A percentile compares a stretch with the other conserved stretches of the same genome.
Evolutionary conservation across 305 asterid genomes (phyloP).

Genomic region (Solanum hybrid): DNA sequence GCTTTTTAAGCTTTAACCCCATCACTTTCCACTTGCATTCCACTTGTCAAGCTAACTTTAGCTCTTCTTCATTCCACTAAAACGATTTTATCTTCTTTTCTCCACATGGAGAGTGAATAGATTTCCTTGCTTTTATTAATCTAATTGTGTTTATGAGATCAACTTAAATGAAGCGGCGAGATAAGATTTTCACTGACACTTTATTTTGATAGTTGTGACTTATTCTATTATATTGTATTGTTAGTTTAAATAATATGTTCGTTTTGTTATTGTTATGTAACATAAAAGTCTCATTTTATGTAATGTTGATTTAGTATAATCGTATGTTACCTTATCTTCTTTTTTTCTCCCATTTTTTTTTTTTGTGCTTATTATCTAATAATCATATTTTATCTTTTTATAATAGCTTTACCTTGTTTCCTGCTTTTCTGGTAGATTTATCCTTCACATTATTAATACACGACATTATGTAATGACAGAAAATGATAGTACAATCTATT

Average conservation of each 20-base stretch:
- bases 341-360: not conserved
- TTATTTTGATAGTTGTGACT: not conserved
- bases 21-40: constrained; percentile 2
- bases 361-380: not conserved
- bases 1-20: not conserved
- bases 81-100: not conserved
- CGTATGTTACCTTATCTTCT: not conserved
- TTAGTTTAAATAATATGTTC: too few relatives aligned
- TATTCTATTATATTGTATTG: too few relatives aligned
- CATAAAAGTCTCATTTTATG: not conserved
- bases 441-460: too few relatives aligned
- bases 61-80: not conserved
- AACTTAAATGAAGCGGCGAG: not conserved
- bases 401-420: too few relatives aligned
- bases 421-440: not conserved
- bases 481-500: too few relatives aligned
- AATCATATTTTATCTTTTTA: not conserved
- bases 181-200: not conserved
- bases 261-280: not conserved
- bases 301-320: too few relatives aligned
- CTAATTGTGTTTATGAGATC: not conserved
- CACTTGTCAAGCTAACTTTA: constrained; percentile 2
- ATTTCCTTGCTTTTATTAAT: not conserved
- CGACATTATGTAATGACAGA: not conserved
- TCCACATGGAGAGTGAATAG: constrained; percentile 12